Percentiles rank a stretch among this genome's conserved stretches.
Conservation (phyloP, 345 rosid species). For the Gossypium ekmanianum region DNA sequence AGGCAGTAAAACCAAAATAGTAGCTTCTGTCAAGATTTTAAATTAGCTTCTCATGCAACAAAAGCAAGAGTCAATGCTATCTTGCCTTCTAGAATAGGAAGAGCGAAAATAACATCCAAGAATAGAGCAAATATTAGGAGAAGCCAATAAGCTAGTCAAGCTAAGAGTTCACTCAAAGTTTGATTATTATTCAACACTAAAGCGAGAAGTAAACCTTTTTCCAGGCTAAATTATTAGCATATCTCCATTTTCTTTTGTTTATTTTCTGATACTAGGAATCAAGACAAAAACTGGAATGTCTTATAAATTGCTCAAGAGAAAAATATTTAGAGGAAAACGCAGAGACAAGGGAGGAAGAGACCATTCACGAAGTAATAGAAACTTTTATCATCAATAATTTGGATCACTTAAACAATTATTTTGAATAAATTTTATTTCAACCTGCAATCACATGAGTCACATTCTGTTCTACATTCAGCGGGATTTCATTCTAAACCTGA, state of each 20-base stretch:
- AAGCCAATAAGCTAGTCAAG: slow-evolving; percentile 1
- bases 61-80: not conserved
- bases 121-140: not conserved
- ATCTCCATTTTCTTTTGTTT: slow-evolving; percentile 3
- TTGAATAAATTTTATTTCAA: not conserved
- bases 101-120: not conserved
- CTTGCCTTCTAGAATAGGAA: not conserved
- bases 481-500: not conserved
- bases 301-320: not conserved
- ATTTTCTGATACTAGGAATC: not conserved
- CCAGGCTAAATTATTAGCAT: not conserved
- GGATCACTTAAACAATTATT: not conserved
- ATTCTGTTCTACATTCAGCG: not conserved
- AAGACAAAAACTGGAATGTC: not conserved
- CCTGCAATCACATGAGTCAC: not conserved
- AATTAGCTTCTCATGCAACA: not conserved
- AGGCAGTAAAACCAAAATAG: slow-evolving; percentile 10
- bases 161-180: not conserved
- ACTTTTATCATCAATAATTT: not conserved
- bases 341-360: not conserved
- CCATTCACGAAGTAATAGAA: not conserved
- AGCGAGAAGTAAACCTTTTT: not conserved
- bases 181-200: not conserved
- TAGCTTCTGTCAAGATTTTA: not conserved
- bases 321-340: not conserved